A percentile compares a stretch with the other conserved stretches of the same genome.
Conservation (phyloP, 495 filamentous ascomycete species). For the Penicillium atrosanguineum region DNA sequence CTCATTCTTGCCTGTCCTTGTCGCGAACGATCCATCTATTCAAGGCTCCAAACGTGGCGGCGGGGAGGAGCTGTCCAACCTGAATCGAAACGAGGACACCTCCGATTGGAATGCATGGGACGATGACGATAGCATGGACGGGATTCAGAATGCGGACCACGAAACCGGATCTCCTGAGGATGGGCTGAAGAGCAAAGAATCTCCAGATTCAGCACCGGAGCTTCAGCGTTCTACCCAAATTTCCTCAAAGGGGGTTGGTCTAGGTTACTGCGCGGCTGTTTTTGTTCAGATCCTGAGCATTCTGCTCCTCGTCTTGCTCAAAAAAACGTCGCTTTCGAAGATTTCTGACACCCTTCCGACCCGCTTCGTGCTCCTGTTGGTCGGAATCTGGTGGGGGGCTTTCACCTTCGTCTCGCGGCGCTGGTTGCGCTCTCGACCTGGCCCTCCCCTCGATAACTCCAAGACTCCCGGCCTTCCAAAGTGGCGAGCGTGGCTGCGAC, state of each 20-base stretch:
- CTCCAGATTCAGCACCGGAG: constrained; percentile 53
- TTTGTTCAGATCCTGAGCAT: constrained; percentile 75
- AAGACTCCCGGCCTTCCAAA: constrained; percentile 11
- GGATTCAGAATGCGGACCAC: constrained; percentile 24
- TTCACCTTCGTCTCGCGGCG: constrained; percentile 81
- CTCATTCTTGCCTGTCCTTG: constrained; percentile 50
- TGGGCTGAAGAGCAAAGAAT: constrained; percentile 1
- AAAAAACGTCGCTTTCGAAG: constrained; percentile 54
- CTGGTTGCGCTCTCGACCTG: constrained; percentile 80
- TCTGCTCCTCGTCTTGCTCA: constrained; percentile 61
- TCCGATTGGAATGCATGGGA: constrained; percentile 38
- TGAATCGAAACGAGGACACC: constrained; percentile 16
- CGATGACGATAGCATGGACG: constrained; percentile 26
- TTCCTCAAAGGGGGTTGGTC: constrained; percentile 75
- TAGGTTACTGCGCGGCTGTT: constrained; percentile 75
- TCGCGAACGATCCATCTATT: constrained; percentile 45
- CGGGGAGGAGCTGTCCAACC: constrained; percentile 25
- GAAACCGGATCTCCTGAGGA: constrained; percentile 8
- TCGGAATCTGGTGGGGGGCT: constrained; percentile 85
- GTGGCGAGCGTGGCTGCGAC: constrained; percentile 41
- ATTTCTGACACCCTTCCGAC: constrained; percentile 46
- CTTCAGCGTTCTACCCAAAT: constrained; percentile 74
- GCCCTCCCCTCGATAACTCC: constrained; percentile 59
- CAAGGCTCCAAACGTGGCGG: constrained; percentile 16
- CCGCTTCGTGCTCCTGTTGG: constrained; percentile 71